These are phyloP conservation scores for Phytophthora cryptogea DNA, from an alignment of 352 stramenopile species.

Conservation along the genomic window DNA sequence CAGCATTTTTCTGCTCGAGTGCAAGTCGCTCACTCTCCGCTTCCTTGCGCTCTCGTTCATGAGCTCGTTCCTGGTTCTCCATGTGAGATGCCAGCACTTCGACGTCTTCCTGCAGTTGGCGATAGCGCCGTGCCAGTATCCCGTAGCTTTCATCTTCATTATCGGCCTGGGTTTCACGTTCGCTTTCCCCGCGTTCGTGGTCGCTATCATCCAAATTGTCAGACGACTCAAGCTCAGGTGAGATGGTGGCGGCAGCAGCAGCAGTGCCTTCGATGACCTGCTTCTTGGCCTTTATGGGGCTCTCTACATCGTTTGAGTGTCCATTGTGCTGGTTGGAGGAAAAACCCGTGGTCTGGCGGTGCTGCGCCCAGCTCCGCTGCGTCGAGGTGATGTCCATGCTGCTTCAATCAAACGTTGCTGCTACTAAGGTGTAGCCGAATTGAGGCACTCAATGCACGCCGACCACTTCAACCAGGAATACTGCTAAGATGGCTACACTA, in stretches of 20 bases:
- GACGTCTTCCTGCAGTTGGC: slow-evolving; percentile 62
- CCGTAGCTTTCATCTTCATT: slow-evolving; percentile 18
- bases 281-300: slow-evolving; percentile 6
- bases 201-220: slow-evolving; percentile 14
- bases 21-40: slow-evolving; percentile 23
- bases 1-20: slow-evolving; percentile 27
- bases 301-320: neutral
- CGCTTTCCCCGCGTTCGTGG: slow-evolving; percentile 15
- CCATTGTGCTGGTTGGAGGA: slow-evolving; percentile 28
- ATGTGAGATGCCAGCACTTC: slow-evolving; percentile 60
- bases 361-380: slow-evolving; percentile 4
- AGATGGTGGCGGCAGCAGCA: neutral
- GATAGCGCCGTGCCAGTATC: slow-evolving; percentile 20
- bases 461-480: slow-evolving; percentile 20
- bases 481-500: slow-evolving; percentile 21
- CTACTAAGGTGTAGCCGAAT: slow-evolving; percentile 1
- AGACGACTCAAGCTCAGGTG: slow-evolving; percentile 20
- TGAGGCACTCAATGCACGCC: neutral
- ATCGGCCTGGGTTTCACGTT: slow-evolving; percentile 16
- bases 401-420: neutral
- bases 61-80: slow-evolving; percentile 41
- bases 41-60: slow-evolving; percentile 33
- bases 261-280: slow-evolving; percentile 1
- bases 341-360: neutral
- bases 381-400: slow-evolving; percentile 14